These are phyloP conservation scores for Viridothelium virens DNA, from an alignment of 495 filamentous ascomycete genomes.

Conservation along the genomic window DNA sequence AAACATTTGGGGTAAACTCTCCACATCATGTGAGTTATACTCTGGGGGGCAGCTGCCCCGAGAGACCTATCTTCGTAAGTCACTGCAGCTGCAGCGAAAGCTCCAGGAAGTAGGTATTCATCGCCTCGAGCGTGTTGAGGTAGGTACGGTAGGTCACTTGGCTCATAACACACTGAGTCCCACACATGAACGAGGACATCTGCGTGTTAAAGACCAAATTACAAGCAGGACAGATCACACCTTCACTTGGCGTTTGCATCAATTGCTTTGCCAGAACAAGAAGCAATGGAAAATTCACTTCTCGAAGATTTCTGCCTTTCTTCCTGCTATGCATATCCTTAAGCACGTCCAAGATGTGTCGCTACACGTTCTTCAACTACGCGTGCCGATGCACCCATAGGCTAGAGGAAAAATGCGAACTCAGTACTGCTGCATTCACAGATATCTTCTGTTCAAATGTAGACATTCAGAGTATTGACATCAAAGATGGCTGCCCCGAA, in stretches of 20 bases:
- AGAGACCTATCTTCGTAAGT: too few relatives aligned
- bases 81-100: too few relatives aligned
- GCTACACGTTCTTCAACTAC: background rate
- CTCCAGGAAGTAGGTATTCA: too few relatives aligned
- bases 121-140: too few relatives aligned
- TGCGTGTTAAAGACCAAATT: background rate
- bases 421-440: background rate
- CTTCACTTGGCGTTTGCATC: background rate
- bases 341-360: background rate
- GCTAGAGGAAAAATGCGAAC: background rate
- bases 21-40: too few relatives aligned
- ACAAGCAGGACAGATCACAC: background rate
- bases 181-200: too few relatives aligned
- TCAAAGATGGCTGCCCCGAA: background rate
- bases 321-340: background rate
- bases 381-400: background rate
- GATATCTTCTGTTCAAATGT: background rate
- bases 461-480: background rate
- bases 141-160: too few relatives aligned
- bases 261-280: background rate
- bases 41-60: too few relatives aligned
- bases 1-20: too few relatives aligned
- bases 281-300: background rate
- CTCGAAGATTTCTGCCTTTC: background rate
- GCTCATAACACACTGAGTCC: too few relatives aligned